Percentiles rank a stretch among this genome's conserved stretches.
These are phyloP conservation scores for Verticillium nonalfalfae DNA, from an alignment of 2,329 filamentous ascomycete species.

Conservation along the genomic window DNA sequence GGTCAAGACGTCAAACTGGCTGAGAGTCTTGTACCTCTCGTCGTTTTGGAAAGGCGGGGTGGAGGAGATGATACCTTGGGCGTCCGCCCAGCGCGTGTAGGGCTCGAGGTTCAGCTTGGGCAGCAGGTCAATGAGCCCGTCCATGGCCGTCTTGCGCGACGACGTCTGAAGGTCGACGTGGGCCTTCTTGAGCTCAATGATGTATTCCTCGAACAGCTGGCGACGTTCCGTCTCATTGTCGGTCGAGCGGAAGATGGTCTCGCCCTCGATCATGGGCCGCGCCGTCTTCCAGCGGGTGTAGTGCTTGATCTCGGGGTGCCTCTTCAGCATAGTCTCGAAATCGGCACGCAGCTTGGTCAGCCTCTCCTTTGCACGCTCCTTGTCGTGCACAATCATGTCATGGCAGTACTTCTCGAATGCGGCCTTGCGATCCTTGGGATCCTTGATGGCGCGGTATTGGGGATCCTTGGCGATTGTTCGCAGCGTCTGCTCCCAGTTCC, in stretches of 20 bases:
- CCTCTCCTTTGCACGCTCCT: conserved; percentile 89
- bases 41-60: conserved; percentile 74
- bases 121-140: conserved; percentile 72
- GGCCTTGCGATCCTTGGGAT: conserved; percentile 81
- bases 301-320: conserved; percentile 93
- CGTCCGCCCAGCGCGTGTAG: conserved; percentile 91
- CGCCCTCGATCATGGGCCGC: conserved; percentile 85
- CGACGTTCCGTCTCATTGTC: conserved; percentile 82
- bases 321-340: conserved; percentile 93
- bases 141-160: conserved; percentile 73
- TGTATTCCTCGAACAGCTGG: conserved; percentile 90
- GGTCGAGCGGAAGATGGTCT: conserved; percentile 91
- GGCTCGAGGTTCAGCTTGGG: conserved; percentile 79
- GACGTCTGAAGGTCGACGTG: conserved; percentile 70
- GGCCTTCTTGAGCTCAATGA: conserved; percentile 73
- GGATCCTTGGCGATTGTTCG: conserved; percentile 81
- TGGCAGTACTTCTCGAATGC: conserved; percentile 94
- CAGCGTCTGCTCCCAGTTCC: conserved; percentile 88
- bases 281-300: conserved; percentile 98
- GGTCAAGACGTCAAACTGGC: conserved; percentile 82
- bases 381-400: conserved; percentile 85
- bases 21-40: conserved; percentile 79
- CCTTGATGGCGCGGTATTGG: conserved; percentile 87
- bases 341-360: conserved; percentile 86
- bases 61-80: conserved; percentile 72